phyloP scores from a whole-genome alignment of 129 eudicot species.

The Chrysanthemum lavandulifolium region DNA sequence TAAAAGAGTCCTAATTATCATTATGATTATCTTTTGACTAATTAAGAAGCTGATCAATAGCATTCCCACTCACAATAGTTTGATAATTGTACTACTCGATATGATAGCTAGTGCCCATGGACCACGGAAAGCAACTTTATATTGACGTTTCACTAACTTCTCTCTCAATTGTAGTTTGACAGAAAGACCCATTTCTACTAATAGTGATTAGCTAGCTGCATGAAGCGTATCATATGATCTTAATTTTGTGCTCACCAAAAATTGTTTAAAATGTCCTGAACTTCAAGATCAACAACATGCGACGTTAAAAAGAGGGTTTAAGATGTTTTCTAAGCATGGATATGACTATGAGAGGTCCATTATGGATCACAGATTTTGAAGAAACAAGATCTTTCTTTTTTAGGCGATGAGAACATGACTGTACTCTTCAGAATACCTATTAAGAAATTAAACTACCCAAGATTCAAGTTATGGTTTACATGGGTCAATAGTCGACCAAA shows the following conservation, averaged over 20 bases:
- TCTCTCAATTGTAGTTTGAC: constrained; percentile 11
- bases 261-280: constrained; percentile 1
- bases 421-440: neutral
- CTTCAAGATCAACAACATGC: neutral
- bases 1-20: constrained; percentile 19
- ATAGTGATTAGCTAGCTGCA: constrained; percentile 20
- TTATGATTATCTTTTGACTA: constrained; percentile 33
- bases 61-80: constrained; percentile 16
- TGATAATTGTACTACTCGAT: constrained; percentile 3
- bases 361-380: too few species aligned
- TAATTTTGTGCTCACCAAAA: constrained; percentile 1
- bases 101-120: constrained; percentile 31
- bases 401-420: neutral
- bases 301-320: neutral
- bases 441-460: neutral
- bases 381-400: too few species aligned
- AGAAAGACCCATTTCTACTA: constrained; percentile 17
- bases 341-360: neutral
- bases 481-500: too few species aligned
- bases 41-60: constrained; percentile 19
- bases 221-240: constrained; percentile 20
- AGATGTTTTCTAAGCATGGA: neutral
- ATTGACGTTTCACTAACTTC: constrained; percentile 22
- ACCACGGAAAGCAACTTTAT: constrained; percentile 33
- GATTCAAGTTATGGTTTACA: too few species aligned